phyloP scores from a whole-genome alignment of 2,329 filamentous ascomycete species.

The Coniella vitis region DNA sequence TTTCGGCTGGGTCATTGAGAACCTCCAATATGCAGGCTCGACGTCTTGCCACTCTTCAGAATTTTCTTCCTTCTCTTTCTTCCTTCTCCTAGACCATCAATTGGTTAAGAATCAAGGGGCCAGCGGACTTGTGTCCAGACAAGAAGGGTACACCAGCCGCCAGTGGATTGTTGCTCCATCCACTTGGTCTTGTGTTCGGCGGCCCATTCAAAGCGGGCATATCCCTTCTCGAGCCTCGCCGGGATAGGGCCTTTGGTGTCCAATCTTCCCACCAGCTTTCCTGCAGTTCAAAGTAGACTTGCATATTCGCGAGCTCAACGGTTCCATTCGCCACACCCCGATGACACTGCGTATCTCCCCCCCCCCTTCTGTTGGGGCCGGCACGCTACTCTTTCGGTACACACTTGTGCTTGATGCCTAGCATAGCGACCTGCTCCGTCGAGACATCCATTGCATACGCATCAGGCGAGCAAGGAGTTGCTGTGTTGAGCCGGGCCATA shows the following conservation, averaged over 20 bases:
- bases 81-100: not conserved
- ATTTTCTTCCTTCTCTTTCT: not conserved
- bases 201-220: slow-evolving; percentile 26
- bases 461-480: slow-evolving; percentile 5
- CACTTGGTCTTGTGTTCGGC: no score
- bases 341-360: slow-evolving; percentile 3
- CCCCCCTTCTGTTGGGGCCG: not conserved
- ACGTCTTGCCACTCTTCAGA: no score
- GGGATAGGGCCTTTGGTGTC: slow-evolving; percentile 5
- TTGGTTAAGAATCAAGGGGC: not conserved
- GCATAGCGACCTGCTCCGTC: slow-evolving; percentile 16
- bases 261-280: slow-evolving; percentile 20
- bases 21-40: no score
- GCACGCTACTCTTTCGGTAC: no score
- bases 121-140: not conserved
- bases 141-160: not conserved
- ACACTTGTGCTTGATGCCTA: slow-evolving; percentile 23
- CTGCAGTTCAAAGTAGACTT: slow-evolving; percentile 21
- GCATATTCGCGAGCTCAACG: slow-evolving; percentile 32
- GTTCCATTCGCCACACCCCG: slow-evolving; percentile 39
- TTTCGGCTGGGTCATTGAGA: no score
- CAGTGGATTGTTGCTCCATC: not conserved
- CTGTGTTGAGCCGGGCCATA: slow-evolving; percentile 6
- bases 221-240: slow-evolving; percentile 24
- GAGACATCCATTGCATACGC: slow-evolving; percentile 17